Evolutionary conservation across 139 green algal genomes (phyloP).

Genomic region (Trebouxia sp.): DNA sequence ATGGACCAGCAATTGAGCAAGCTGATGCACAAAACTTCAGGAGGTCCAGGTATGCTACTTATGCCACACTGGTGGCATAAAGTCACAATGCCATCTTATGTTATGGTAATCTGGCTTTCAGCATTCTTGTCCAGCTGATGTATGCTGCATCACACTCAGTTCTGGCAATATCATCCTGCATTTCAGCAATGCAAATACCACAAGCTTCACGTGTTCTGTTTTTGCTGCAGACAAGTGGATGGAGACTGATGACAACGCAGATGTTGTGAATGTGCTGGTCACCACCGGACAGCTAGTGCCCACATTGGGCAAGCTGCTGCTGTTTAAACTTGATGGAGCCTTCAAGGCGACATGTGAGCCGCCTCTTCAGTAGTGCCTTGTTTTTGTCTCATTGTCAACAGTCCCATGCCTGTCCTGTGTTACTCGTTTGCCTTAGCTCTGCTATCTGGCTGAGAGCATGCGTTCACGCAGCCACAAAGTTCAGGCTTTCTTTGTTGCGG

Average conservation of each 20-base stretch:
- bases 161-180: too few relatives aligned
- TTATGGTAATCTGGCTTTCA: too few relatives aligned
- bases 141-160: too few relatives aligned
- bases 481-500: too few relatives aligned
- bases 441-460: too few relatives aligned
- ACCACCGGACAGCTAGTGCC: conserved; percentile 51
- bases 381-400: background rate
- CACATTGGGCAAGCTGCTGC: conserved; percentile 55
- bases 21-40: conserved; percentile 9
- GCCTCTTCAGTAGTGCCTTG: background rate
- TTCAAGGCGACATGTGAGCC: conserved; percentile 29
- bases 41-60: background rate
- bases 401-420: background rate
- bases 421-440: background rate
- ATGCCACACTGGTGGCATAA: background rate
- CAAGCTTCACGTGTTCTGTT: background rate
- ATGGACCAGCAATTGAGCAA: conserved; percentile 19
- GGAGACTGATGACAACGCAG: conserved; percentile 11
- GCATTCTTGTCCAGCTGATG: background rate
- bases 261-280: conserved; percentile 51
- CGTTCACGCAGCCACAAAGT: too few relatives aligned
- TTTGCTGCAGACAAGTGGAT: conserved; percentile 7
- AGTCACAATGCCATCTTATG: background rate
- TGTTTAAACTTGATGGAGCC: conserved; percentile 41
- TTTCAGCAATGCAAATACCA: background rate